A percentile compares a stretch with the other conserved stretches of the same genome.
phyloP scores from a whole-genome alignment of 495 filamentous ascomycete genomes.

The Acidomyces sp. region DNA sequence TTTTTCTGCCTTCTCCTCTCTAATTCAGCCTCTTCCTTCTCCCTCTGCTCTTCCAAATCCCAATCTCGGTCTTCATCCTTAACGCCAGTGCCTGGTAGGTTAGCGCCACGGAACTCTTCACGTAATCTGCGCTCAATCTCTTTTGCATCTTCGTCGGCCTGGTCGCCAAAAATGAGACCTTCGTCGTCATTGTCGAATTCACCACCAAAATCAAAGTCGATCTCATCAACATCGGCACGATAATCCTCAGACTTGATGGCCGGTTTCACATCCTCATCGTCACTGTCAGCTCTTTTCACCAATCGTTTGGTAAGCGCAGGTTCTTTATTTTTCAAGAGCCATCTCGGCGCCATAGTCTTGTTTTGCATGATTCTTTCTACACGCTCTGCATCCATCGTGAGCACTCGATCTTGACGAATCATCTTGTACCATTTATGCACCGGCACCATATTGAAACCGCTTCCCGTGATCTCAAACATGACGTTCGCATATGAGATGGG shows the following conservation, averaged over 20 bases:
- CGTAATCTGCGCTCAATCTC: conserved; percentile 76
- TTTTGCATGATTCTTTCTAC: conserved; percentile 70
- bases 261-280: conserved; percentile 42
- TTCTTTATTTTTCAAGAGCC: conserved; percentile 42
- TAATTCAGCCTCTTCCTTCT: conserved; percentile 54
- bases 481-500: conserved; percentile 66
- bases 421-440: conserved; percentile 95
- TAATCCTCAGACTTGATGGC: conserved; percentile 47
- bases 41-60: conserved; percentile 60
- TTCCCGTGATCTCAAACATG: conserved; percentile 53
- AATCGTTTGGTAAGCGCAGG: conserved; percentile 36
- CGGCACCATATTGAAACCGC: conserved; percentile 71
- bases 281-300: background rate
- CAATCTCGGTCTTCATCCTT: conserved; percentile 66
- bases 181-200: conserved; percentile 83
- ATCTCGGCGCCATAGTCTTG: conserved; percentile 32
- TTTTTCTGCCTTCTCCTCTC: conserved; percentile 55
- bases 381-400: conserved; percentile 67
- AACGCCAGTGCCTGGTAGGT: conserved; percentile 48
- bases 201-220: conserved; percentile 30
- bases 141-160: conserved; percentile 51
- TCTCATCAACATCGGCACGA: conserved; percentile 29
- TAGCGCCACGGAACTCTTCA: conserved; percentile 73
- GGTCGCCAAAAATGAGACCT: conserved; percentile 62
- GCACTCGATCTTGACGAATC: conserved; percentile 67